Base-by-base conservation (phyloP, 2,329 filamentous ascomycete genomes). In the Pochonia chlamydosporia region DNA sequence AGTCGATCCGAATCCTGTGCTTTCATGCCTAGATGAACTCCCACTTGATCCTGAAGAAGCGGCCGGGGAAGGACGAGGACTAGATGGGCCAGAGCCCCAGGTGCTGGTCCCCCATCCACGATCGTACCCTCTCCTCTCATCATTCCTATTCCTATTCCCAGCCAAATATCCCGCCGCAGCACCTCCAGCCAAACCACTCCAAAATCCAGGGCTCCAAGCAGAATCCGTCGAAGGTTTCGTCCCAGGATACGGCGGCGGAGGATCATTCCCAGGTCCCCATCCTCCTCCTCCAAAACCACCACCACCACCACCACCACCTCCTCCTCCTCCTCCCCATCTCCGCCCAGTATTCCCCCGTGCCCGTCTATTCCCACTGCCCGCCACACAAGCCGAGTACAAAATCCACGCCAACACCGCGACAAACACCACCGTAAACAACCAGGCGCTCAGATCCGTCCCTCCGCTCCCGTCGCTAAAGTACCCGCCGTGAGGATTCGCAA, bases 1-100 rank as follows among this genome's bases (percentile, higher is more conserved):
- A 0, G 85, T 89, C 8, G 81, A 84, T 8, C 85, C 85, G 59
- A 87, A 89, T 0, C 85, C 85, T 1, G 85, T 89, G 56, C 82
- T 87, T 56, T 85, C 78, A 56, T 85, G 75, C 45, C 78, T 75
- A 13, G 74, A 69, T 8, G 72, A 75, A 36, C 47, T 47, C 16
- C 40, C 35, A 14, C 63, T 60, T 2, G 63, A 63, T 24, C 18
- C 18, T 20, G 64, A 63, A 50, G 61, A 63, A 53, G 55, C 49
- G 23, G 54, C 53, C 6, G 56, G 58, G 35, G 49, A 55, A 64
- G 55, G 55, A 61, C 57, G 28, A 10, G 55, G 40, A 26, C 37
- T 40, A 18, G 51, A 52, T 3, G 55, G 45, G 6, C 51, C 56
- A n/a, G 50, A 48, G 7, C 46, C 54, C 50, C 56, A 54, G 8